These are phyloP conservation scores for Panaeolus papilionaceus DNA, from an alignment of 768 basidiomycete species.

Conservation along the genomic window DNA sequence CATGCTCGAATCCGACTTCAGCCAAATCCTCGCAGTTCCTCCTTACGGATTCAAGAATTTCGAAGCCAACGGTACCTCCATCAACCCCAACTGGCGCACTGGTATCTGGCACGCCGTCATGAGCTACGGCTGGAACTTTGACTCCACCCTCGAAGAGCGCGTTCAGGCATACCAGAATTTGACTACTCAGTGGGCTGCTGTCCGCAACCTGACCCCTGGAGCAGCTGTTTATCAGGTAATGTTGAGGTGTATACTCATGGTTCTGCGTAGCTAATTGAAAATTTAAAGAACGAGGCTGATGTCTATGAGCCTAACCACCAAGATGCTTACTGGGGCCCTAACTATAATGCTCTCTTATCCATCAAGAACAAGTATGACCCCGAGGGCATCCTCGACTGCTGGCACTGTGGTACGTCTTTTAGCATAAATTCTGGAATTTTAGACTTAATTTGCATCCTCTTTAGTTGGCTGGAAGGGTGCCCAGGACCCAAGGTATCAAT, in stretches of 20 bases:
- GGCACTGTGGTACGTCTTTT: too few species aligned
- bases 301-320: constrained; percentile 15
- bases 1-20: constrained; percentile 28
- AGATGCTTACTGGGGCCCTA: constrained; percentile 15
- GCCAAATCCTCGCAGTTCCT: constrained; percentile 26
- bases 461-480: too few species aligned
- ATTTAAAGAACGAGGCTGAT: constrained; percentile 5
- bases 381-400: constrained; percentile 11
- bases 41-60: constrained; percentile 25
- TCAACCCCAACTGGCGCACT: constrained; percentile 27
- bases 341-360: constrained; percentile 11
- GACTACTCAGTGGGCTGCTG: constrained; percentile 8
- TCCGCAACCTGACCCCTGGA: constrained; percentile 2
- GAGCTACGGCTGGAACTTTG: constrained; percentile 27
- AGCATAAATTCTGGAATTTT: too few species aligned
- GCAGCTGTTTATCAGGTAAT: constrained; percentile 17
- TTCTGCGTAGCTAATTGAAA: neutral
- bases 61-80: constrained; percentile 24
- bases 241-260: too few species aligned
- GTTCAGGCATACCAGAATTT: constrained; percentile 20
- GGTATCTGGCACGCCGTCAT: constrained; percentile 28
- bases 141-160: constrained; percentile 24
- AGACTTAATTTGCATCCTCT: too few species aligned
- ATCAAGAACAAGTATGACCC: constrained; percentile 20
- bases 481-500: too few species aligned